These are phyloP conservation scores for Diaporthe humulicola DNA, from an alignment of 2,329 filamentous ascomycete genomes.

Conservation along the genomic window DNA sequence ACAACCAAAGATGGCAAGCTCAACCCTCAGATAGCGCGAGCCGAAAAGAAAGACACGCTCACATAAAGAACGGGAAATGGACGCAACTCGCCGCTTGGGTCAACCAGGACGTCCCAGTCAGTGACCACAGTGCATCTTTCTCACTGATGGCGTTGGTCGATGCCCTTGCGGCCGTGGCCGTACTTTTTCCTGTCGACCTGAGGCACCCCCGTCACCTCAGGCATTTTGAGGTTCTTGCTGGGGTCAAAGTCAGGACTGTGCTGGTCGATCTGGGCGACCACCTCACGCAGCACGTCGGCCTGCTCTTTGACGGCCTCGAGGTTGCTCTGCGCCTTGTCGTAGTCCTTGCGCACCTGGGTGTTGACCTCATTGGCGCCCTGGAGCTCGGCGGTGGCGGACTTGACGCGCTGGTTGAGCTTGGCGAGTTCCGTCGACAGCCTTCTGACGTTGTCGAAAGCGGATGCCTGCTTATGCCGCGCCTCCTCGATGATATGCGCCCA, in stretches of 20 bases:
- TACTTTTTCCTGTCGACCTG: neutral
- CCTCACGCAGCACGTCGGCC: neutral
- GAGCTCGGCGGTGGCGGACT: neutral
- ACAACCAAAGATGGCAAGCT: neutral
- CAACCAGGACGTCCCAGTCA: neutral
- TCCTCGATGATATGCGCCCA: rapidly evolving
- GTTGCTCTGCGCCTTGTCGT: neutral
- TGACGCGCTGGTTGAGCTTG: neutral
- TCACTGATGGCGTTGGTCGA: neutral
- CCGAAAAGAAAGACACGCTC: neutral
- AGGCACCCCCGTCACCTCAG: neutral
- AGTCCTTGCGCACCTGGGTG: no score
- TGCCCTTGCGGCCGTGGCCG: no score
- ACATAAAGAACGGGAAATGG: neutral
- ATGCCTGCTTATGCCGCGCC: no score
- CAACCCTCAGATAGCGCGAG: neutral
- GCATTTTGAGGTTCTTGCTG: neutral
- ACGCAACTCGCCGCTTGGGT: neutral
- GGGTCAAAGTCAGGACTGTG: neutral
- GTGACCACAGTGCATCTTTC: neutral
- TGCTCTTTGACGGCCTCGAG: neutral
- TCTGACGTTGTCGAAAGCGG: neutral
- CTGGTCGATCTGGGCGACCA: neutral
- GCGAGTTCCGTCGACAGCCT: neutral
- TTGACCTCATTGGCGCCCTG: no score